phyloP scores from a whole-genome alignment of 768 basidiomycete genomes.

The Panaeolus cyanescens region DNA sequence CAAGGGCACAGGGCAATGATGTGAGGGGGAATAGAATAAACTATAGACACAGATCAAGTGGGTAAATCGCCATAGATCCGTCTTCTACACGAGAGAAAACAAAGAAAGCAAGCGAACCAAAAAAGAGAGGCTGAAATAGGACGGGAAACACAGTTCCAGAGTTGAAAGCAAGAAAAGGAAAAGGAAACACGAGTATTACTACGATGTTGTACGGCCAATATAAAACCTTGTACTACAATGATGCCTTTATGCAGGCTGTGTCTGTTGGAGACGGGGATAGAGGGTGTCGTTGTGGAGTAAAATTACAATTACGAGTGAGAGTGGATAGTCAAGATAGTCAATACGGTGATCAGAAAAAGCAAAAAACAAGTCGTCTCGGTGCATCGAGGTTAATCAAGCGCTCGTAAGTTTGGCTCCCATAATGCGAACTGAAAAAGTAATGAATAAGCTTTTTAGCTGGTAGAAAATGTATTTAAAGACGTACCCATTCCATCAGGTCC shows the following conservation, averaged over 20 bases:
- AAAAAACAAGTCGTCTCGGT: too few species aligned
- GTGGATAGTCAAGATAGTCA: not conserved
- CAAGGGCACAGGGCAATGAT: not conserved
- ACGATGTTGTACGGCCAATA: not conserved
- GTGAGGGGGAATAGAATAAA: not conserved
- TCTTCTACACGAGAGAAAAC: not conserved
- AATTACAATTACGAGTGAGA: not conserved
- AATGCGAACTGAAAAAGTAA: not conserved
- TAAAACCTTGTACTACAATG: constrained; percentile 1
- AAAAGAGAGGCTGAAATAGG: not conserved
- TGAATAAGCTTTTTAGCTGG: not conserved
- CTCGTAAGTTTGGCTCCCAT: not conserved
- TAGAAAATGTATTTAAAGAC: constrained; percentile 12
- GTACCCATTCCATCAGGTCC: constrained; percentile 68
- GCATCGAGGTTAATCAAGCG: not conserved
- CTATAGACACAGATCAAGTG: not conserved
- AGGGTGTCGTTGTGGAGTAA: not conserved
- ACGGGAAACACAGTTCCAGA: not conserved
- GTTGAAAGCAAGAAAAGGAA: not conserved
- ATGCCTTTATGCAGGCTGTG: not conserved
- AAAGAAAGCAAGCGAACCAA: not conserved
- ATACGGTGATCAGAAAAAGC: not conserved
- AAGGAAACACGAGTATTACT: not conserved
- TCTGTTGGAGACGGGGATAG: constrained; percentile 1
- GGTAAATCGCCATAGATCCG: constrained; percentile 1